Conservation (phyloP, 371 early-diverging fungal species). For the Amoeboaphelidium protococcarum region DNA sequence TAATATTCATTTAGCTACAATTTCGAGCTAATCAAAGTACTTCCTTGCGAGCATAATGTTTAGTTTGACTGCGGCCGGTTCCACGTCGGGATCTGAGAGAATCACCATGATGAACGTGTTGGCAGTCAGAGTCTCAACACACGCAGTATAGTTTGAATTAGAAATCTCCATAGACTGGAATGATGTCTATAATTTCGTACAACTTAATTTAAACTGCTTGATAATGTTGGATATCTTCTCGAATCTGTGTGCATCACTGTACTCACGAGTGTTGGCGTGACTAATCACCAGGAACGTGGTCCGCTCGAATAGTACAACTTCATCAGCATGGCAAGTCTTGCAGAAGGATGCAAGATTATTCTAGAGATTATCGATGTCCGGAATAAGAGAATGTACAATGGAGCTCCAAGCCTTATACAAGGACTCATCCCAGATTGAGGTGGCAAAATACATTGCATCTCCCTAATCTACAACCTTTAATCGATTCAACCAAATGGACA, state of each 20-base stretch:
- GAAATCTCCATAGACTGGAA: conserved; percentile 73
- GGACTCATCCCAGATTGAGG: conserved; percentile 90
- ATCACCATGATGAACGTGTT: conserved; percentile 83
- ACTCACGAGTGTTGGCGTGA: conserved; percentile 25
- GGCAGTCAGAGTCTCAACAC: conserved; percentile 68
- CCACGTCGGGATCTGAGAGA: conserved; percentile 59
- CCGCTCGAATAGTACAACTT: conserved; percentile 76
- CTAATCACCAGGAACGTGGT: conserved; percentile 82
- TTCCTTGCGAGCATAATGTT: conserved; percentile 58
- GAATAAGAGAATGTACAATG: conserved; percentile 77
- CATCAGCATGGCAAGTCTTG: conserved; percentile 59
- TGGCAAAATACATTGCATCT: conserved; percentile 40
- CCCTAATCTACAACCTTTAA: too few relatives aligned
- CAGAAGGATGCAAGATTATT: conserved; percentile 46
- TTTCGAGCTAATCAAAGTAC: conserved; percentile 62
- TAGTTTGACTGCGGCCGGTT: conserved; percentile 49
- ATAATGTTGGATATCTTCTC: conserved; percentile 79
- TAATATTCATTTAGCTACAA: too few relatives aligned
- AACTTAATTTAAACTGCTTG: conserved; percentile 69
- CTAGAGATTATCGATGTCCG: conserved; percentile 58
- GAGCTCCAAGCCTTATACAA: conserved; percentile 88
- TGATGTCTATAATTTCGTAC: conserved; percentile 38
- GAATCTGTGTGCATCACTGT: conserved; percentile 46
- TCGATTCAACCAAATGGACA: too few relatives aligned
- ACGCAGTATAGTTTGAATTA: conserved; percentile 48